A percentile compares a stretch with the other conserved stretches of the same genome.
These are phyloP conservation scores for Glarea lozoyensis DNA, from an alignment of 495 filamentous ascomycete species.

Conservation along the genomic window DNA sequence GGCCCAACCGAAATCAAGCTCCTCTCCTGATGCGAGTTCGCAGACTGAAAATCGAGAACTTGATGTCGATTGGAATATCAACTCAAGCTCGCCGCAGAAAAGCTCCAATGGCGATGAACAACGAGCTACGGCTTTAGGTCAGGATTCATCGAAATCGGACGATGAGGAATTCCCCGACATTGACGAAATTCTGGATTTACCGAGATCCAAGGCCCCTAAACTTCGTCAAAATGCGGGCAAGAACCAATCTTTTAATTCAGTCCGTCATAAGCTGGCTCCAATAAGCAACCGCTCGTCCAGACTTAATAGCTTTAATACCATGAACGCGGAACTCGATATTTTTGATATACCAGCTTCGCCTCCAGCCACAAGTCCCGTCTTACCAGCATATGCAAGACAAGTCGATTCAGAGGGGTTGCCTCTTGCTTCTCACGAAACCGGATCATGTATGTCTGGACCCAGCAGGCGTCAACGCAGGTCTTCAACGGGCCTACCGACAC, in stretches of 20 bases:
- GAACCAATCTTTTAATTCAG: constrained; percentile 12
- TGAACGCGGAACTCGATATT: constrained; percentile 4
- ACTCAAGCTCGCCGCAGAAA: constrained; percentile 6
- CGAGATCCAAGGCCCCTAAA: constrained; percentile 7
- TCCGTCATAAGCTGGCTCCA: constrained; percentile 1
- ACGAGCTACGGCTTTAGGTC: constrained; percentile 14
- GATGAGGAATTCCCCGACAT: constrained; percentile 32
- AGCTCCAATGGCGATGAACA: constrained; percentile 17
- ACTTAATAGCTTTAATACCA: neutral
- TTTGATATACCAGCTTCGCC: constrained; percentile 26
- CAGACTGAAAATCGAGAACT: constrained; percentile 15
- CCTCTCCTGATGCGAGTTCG: constrained; percentile 15
- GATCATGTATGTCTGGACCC: too few relatives aligned
- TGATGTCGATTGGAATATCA: constrained; percentile 11
- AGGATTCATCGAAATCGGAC: constrained; percentile 14
- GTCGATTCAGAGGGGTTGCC: constrained; percentile 5
- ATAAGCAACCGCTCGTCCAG: constrained; percentile 1
- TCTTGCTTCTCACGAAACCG: neutral
- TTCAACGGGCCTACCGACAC: constrained; percentile 14
- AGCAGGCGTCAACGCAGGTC: neutral
- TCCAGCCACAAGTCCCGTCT: constrained; percentile 19
- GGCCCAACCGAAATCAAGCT: constrained; percentile 11
- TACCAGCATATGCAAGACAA: neutral
- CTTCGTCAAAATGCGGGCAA: constrained; percentile 14
- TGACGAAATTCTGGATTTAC: constrained; percentile 18